Percentiles rank a stretch among this genome's conserved stretches.
Evolutionary conservation across 331 rosid species (phyloP).

Genomic region (Cydonia oblonga): DNA sequence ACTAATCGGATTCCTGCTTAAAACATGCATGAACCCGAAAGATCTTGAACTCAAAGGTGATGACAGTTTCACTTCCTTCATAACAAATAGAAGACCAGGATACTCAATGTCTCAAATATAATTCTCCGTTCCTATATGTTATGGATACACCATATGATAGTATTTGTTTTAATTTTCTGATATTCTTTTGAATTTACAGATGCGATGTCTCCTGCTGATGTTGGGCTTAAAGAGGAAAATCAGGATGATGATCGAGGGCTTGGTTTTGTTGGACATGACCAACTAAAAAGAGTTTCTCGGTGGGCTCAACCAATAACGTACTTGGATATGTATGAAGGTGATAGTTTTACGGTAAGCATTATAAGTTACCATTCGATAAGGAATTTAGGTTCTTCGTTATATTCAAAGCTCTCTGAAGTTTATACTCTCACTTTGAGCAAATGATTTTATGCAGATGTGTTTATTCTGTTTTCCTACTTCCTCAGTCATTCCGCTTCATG

Average conservation of each 20-base stretch:
- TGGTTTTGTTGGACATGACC: constrained; percentile 51
- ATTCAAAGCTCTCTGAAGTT: background rate
- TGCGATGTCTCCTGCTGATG: constrained; percentile 52
- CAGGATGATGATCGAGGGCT: constrained; percentile 75
- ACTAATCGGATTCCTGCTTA: background rate
- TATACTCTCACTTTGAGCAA: background rate
- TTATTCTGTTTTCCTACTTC: constrained; percentile 88
- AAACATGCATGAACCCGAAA: background rate
- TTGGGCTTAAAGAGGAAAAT: constrained; percentile 64
- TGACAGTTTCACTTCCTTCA: background rate
- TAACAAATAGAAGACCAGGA: no score
- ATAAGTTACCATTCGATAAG: background rate
- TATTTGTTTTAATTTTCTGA: background rate
- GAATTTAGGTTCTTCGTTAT: background rate
- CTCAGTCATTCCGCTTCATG: constrained; percentile 82
- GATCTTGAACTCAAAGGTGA: background rate
- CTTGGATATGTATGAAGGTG: constrained; percentile 56
- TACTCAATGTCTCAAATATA: no score
- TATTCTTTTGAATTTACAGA: constrained; percentile 31
- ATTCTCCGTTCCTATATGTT: background rate
- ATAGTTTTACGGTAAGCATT: constrained; percentile 61
- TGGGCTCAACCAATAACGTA: constrained; percentile 93
- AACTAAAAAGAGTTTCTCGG: constrained; percentile 46
- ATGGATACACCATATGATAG: background rate
- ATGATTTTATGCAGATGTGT: constrained; percentile 62